Evolutionary conservation across 805 yeast genomes (phyloP).

Genomic region (Hanseniaspora pseudoguilliermondii): DNA sequence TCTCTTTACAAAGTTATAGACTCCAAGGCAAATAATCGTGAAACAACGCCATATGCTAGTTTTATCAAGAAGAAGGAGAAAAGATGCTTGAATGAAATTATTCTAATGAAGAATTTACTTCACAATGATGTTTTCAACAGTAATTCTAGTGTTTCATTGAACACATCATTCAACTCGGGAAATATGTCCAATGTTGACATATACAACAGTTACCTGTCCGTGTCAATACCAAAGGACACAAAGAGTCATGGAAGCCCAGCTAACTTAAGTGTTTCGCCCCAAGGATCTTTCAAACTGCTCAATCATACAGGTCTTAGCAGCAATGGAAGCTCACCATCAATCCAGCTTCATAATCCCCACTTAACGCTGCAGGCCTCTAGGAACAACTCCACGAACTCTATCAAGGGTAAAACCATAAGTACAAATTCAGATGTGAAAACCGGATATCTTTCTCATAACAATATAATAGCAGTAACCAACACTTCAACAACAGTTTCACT

Average conservation of each 20-base stretch:
- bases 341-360: slow-evolving; percentile 2
- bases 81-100: background rate
- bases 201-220: background rate
- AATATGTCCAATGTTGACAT: background rate
- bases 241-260: background rate
- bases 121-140: background rate
- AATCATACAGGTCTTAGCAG: slow-evolving; percentile 18
- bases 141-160: background rate
- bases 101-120: slow-evolving; percentile 6
- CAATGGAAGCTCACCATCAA: slow-evolving; percentile 1
- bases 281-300: slow-evolving; percentile 4
- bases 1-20: slow-evolving; percentile 5
- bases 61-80: background rate
- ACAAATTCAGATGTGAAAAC: slow-evolving; percentile 28
- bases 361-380: slow-evolving; percentile 12
- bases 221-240: background rate
- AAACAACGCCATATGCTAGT: background rate
- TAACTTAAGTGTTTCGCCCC: background rate
- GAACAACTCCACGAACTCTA: slow-evolving; percentile 15
- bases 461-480: slow-evolving; percentile 25
- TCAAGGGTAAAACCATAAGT: slow-evolving; percentile 21
- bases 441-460: slow-evolving; percentile 23
- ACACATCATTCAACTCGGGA: background rate
- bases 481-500: slow-evolving; percentile 26
- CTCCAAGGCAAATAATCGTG: background rate